Percentiles rank a stretch among this genome's conserved stretches.
These are phyloP conservation scores for Oryza australiensis DNA, from an alignment of 176 grass and related monocot species.

Conservation along the genomic window DNA sequence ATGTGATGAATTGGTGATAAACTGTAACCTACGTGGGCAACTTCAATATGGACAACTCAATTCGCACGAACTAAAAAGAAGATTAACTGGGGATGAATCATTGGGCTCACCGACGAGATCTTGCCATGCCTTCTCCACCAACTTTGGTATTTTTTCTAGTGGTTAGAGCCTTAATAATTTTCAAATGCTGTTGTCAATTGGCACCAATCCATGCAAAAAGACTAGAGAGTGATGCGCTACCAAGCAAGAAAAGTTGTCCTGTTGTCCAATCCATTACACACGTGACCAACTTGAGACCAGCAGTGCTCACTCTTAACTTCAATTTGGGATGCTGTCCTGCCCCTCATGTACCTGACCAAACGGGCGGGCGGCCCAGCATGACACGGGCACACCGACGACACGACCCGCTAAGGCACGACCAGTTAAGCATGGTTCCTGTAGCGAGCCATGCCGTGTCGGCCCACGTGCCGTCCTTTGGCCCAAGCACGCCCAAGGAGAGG, in stretches of 20 bases:
- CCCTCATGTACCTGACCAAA: too few species aligned
- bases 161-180: slow-evolving; percentile 13
- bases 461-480: too few species aligned
- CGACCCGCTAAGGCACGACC: too few species aligned
- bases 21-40: too few species aligned
- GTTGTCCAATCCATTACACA: background rate
- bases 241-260: slow-evolving; percentile 24
- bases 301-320: background rate
- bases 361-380: too few species aligned
- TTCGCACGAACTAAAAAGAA: background rate
- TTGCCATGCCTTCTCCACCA: slow-evolving; percentile 6
- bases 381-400: too few species aligned
- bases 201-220: background rate
- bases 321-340: background rate
- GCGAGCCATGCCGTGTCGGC: too few species aligned
- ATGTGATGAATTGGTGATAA: too few species aligned
- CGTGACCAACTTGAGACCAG: slow-evolving; percentile 3
- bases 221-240: slow-evolving; percentile 38
- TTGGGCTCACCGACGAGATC: background rate
- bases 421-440: too few species aligned
- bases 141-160: slow-evolving; percentile 11
- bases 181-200: background rate
- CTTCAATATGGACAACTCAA: background rate
- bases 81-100: background rate
- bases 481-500: too few species aligned